phyloP scores from a whole-genome alignment of 1,139 yeast species.

The Sugiyamaella grinbergsii region DNA sequence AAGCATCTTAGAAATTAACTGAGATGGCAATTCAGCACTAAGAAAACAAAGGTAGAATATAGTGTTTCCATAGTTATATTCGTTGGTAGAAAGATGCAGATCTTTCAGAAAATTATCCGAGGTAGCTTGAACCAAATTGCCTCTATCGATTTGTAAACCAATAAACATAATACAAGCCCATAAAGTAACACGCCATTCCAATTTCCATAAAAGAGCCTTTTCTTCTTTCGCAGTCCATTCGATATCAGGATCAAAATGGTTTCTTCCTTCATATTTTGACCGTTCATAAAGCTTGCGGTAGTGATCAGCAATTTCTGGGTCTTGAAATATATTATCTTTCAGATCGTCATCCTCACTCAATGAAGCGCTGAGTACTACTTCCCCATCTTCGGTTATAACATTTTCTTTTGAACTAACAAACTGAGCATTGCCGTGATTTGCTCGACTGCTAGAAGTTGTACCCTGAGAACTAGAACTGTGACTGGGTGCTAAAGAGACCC shows the following conservation, averaged over 20 bases:
- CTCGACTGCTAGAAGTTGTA: background rate
- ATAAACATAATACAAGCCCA: constrained; percentile 52
- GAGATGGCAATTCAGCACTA: constrained; percentile 56
- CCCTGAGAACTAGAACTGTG: constrained; percentile 3
- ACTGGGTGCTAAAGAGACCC: constrained; percentile 5
- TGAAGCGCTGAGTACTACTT: constrained; percentile 14
- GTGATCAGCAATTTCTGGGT: constrained; percentile 49
- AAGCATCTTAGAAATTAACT: constrained; percentile 51
- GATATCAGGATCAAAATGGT: constrained; percentile 51
- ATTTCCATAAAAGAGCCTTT: constrained; percentile 45
- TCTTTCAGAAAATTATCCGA: constrained; percentile 54
- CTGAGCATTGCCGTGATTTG: constrained; percentile 13
- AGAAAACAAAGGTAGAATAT: constrained; percentile 49
- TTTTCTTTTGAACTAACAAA: constrained; percentile 21
- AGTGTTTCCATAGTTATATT: constrained; percentile 53
- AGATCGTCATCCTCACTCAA: constrained; percentile 11
- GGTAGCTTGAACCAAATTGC: constrained; percentile 53
- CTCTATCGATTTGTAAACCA: constrained; percentile 55
- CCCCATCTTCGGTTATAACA: constrained; percentile 23
- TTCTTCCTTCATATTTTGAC: constrained; percentile 49
- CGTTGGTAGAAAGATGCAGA: constrained; percentile 49
- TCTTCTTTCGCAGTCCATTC: constrained; percentile 54
- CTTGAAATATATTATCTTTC: constrained; percentile 35
- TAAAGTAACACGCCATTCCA: constrained; percentile 50
- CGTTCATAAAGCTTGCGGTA: constrained; percentile 49